These are phyloP conservation scores for Mycena sanguinolenta DNA, from an alignment of 768 basidiomycete species.

Conservation along the genomic window DNA sequence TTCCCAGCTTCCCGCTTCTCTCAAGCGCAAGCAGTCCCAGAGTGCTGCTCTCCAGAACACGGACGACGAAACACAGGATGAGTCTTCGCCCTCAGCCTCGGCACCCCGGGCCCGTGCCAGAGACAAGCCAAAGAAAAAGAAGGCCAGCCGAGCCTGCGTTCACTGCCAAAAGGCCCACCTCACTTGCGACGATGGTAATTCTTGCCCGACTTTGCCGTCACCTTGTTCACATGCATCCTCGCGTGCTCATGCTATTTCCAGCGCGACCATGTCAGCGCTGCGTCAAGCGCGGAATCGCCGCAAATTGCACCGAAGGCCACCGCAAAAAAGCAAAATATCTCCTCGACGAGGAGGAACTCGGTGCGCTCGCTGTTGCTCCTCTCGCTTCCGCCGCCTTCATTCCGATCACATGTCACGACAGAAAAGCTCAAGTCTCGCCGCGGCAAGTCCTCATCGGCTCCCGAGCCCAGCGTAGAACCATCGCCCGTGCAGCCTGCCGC, in stretches of 20 bases:
- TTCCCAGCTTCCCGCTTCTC: slow-evolving; percentile 39
- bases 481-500: slow-evolving; percentile 31
- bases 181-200: slow-evolving; percentile 99
- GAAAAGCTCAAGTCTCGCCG: slow-evolving; percentile 61
- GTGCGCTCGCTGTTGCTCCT: slow-evolving; percentile 57
- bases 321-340: slow-evolving; percentile 99
- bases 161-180: slow-evolving; percentile 98
- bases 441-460: slow-evolving; percentile 54
- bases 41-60: slow-evolving; percentile 53
- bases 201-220: slow-evolving; percentile 53
- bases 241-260: slow-evolving; percentile 50
- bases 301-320: slow-evolving; percentile 92
- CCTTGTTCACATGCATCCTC: slow-evolving; percentile 29
- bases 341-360: slow-evolving; percentile 92
- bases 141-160: slow-evolving; percentile 93
- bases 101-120: slow-evolving; percentile 65
- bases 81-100: slow-evolving; percentile 60
- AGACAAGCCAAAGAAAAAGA: slow-evolving; percentile 93
- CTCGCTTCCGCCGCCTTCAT: slow-evolving; percentile 41
- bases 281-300: slow-evolving; percentile 91
- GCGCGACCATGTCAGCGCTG: slow-evolving; percentile 97
- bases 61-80: slow-evolving; percentile 70
- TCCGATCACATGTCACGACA: slow-evolving; percentile 56
- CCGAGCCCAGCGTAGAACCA: slow-evolving; percentile 55
- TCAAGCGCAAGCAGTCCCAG: slow-evolving; percentile 53